A percentile compares a stretch with the other conserved stretches of the same genome.
These are phyloP conservation scores for Crithidia fasciculata DNA, from an alignment of 208 protist species.

Conservation along the genomic window DNA sequence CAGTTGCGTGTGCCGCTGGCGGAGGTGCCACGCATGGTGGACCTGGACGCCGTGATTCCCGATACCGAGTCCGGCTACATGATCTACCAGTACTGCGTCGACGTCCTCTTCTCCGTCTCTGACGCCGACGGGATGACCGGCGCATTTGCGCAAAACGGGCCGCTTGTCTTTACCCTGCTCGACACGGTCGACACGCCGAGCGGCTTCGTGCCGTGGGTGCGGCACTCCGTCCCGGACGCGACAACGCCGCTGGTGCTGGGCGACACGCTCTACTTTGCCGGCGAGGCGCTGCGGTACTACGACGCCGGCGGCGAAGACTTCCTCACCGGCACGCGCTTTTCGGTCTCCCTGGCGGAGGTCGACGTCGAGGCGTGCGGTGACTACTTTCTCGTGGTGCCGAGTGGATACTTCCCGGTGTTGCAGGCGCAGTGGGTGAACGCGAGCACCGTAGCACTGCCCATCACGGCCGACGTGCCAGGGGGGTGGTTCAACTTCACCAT, in stretches of 20 bases:
- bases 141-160: conserved; percentile 21
- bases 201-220: conserved; percentile 22
- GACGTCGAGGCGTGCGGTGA: conserved; percentile 1
- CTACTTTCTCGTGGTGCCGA: conserved; percentile 8
- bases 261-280: conserved; percentile 34
- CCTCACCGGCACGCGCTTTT: conserved; percentile 26
- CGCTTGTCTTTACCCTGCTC: conserved; percentile 40
- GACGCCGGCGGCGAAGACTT: background rate
- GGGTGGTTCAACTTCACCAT: conserved; percentile 48
- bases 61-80: conserved; percentile 21
- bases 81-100: conserved; percentile 55
- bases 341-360: conserved; percentile 23
- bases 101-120: conserved; percentile 31
- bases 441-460: conserved; percentile 30
- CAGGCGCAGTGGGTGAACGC: conserved; percentile 32
- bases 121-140: conserved; percentile 8
- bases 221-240: background rate
- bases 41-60: conserved; percentile 25
- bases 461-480: conserved; percentile 36
- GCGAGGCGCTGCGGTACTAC: conserved; percentile 32
- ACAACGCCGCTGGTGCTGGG: conserved; percentile 7
- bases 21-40: conserved; percentile 30
- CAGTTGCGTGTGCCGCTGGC: conserved; percentile 47
- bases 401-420: conserved; percentile 10
- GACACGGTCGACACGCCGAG: conserved; percentile 30